These are phyloP conservation scores for Asclepias syriaca DNA, from an alignment of 257 asterid species.

Conservation along the genomic window DNA sequence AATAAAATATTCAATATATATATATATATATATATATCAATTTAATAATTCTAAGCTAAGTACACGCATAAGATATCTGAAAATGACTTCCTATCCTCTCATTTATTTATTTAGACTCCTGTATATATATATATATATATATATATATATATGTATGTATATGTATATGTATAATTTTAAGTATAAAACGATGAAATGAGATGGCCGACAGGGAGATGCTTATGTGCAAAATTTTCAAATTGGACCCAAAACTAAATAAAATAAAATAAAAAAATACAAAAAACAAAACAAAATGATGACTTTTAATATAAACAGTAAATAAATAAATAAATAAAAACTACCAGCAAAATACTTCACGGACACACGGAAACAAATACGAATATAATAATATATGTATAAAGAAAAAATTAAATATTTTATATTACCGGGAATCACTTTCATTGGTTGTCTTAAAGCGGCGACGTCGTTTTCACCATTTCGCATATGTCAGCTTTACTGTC, in stretches of 20 bases:
- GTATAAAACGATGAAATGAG: not conserved
- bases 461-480: constrained; percentile 9
- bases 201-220: not conserved
- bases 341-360: not conserved
- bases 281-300: not conserved
- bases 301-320: not conserved
- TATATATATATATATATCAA: not conserved
- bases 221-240: not conserved
- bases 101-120: not conserved
- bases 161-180: too few species aligned
- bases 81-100: not conserved
- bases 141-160: not conserved
- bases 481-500: constrained; percentile 18
- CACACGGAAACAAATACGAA: constrained; percentile 4
- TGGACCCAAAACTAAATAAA: not conserved
- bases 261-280: not conserved
- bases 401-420: not conserved
- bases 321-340: not conserved
- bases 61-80: constrained; percentile 4
- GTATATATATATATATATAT: not conserved
- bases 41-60: not conserved
- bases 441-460: constrained; percentile 10
- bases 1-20: too few species aligned
- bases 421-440: constrained; percentile 6
- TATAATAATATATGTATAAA: not conserved